Conservation (phyloP, 176 grass and related monocot species). For the Lolium rigidum region DNA sequence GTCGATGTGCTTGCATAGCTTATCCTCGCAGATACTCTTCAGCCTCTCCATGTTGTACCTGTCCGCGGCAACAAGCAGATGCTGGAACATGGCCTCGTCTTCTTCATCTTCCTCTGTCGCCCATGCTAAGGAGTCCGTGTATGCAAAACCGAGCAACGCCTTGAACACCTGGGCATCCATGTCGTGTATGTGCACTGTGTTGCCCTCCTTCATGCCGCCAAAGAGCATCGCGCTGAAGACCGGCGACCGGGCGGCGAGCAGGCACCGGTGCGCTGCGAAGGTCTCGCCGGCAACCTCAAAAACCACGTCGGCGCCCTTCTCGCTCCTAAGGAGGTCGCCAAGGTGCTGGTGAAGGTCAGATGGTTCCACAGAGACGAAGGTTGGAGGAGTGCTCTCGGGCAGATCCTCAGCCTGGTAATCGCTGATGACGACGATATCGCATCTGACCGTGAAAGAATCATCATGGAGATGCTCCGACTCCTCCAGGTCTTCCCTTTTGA, state of each 20-base stretch:
- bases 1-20: neutral
- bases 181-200: neutral
- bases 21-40: neutral
- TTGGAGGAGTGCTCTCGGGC: neutral
- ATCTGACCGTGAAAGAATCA: neutral
- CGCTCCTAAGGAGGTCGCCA: neutral
- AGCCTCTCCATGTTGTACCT: conserved; percentile 1
- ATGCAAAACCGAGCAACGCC: neutral
- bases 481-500: neutral
- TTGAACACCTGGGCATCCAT: neutral
- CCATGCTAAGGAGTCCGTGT: neutral
- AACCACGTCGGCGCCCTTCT: neutral
- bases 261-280: neutral
- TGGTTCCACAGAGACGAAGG: neutral
- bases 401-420: neutral
- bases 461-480: neutral
- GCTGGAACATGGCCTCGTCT: neutral
- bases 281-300: neutral
- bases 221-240: neutral
- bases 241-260: neutral
- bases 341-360: neutral
- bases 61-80: neutral
- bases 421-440: neutral
- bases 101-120: neutral
- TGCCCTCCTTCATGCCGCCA: neutral